Percentiles rank a stretch among this genome's conserved stretches.
Evolutionary conservation across 805 yeast genomes (phyloP).

Genomic region (Cyberlindnera euphorbiiphila): DNA sequence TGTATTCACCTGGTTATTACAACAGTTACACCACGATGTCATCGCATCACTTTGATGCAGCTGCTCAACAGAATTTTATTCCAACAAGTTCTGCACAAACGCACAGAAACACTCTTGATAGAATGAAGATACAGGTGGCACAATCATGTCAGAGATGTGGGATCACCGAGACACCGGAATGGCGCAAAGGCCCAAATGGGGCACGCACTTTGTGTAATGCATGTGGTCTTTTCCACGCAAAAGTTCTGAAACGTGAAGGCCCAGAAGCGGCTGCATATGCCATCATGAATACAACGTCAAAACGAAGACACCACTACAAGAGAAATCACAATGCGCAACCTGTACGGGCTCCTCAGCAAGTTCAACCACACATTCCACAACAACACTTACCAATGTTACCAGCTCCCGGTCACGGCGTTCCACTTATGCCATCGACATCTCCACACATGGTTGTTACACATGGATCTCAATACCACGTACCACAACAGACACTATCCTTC

Average conservation of each 20-base stretch:
- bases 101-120: background rate
- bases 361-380: background rate
- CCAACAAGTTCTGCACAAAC: background rate
- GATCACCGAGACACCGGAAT: constrained; percentile 68
- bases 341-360: background rate
- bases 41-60: background rate
- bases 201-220: constrained; percentile 76
- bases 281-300: constrained; percentile 11
- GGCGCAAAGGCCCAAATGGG: constrained; percentile 82
- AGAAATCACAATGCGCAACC: background rate
- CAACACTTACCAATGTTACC: background rate
- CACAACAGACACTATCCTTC: background rate
- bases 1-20: background rate
- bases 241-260: constrained; percentile 47
- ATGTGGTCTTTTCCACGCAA: constrained; percentile 74
- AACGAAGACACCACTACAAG: background rate
- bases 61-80: background rate
- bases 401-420: background rate
- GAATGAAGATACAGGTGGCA: constrained; percentile 6
- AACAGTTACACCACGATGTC: constrained; percentile 7
- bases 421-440: background rate
- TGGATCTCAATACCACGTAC: background rate
- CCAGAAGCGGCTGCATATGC: constrained; percentile 28
- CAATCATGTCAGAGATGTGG: constrained; percentile 44
- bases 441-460: background rate